These are phyloP conservation scores for Aspergillus pseudoterreus DNA, from an alignment of 2,329 filamentous ascomycete genomes.

Conservation along the genomic window DNA sequence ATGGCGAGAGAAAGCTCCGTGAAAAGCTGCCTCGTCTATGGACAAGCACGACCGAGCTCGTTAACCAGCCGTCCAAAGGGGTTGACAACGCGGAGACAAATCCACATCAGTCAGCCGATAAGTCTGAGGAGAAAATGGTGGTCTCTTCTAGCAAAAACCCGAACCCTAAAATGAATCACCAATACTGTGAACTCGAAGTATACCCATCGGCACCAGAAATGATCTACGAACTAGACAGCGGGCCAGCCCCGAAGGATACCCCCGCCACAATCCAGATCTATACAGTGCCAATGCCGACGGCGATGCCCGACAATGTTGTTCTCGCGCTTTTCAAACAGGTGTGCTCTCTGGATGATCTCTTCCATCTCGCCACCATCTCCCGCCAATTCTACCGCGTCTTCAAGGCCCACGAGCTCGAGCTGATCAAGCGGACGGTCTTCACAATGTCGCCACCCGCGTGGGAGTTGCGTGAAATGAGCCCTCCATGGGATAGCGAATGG, in stretches of 20 bases:
- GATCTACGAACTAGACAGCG: conserved; percentile 33
- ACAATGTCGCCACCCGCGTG: conserved; percentile 57
- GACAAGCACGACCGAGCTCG: conserved; percentile 14
- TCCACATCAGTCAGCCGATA: background rate
- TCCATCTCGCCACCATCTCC: conserved; percentile 52
- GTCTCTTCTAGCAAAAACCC: conserved; percentile 18
- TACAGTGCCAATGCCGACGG: conserved; percentile 34
- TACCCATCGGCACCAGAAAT: conserved; percentile 16
- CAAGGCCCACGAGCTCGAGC: conserved; percentile 53
- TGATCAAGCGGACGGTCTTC: conserved; percentile 50
- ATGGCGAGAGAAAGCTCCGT: conserved; percentile 21
- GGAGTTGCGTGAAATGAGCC: conserved; percentile 58
- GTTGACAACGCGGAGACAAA: background rate
- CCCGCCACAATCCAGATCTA: conserved; percentile 9
- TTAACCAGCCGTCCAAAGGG: background rate
- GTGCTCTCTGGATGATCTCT: conserved; percentile 52
- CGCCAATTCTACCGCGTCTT: conserved; percentile 56
- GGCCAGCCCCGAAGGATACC: too few species aligned
- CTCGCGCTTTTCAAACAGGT: conserved; percentile 50
- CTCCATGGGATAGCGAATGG: conserved; percentile 46
- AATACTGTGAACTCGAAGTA: conserved; percentile 19
- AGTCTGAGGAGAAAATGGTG: conserved; percentile 23
- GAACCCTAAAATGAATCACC: conserved; percentile 11
- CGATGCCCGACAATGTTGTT: conserved; percentile 49
- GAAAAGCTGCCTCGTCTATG: conserved; percentile 23